phyloP scores from a whole-genome alignment of 306 rosid genomes.

The Echinosophora koreensis region DNA sequence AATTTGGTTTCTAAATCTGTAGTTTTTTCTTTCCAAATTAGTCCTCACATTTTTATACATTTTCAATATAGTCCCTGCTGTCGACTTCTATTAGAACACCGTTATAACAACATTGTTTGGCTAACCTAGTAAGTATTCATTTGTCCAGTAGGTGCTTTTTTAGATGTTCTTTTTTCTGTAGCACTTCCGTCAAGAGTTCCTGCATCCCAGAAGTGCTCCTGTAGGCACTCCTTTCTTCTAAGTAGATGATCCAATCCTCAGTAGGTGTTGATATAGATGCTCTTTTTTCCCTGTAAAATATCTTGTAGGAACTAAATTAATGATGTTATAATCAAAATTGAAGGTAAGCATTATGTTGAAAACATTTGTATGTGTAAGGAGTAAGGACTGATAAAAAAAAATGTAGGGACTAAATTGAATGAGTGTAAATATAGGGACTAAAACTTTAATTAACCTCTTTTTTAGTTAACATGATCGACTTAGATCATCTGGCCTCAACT shows the following conservation, averaged over 20 bases:
- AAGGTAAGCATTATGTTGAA: not conserved
- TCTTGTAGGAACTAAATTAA: not conserved
- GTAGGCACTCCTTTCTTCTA: not conserved
- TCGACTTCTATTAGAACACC: not conserved
- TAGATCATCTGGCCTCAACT: slow-evolving; percentile 19
- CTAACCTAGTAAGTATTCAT: no score
- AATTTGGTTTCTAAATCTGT: not conserved
- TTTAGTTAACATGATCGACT: slow-evolving; percentile 21
- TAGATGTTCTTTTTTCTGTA: not conserved
- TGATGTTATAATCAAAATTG: not conserved
- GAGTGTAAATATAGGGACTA: not conserved
- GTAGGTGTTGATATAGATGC: not conserved
- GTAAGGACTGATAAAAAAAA: not conserved
- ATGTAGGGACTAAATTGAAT: not conserved
- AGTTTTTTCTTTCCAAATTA: not conserved
- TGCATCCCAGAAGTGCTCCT: not conserved
- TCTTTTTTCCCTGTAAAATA: not conserved
- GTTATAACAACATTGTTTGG: no score
- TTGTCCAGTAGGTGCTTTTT: no score
- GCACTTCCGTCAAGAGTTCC: not conserved
- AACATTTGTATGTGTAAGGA: not conserved
- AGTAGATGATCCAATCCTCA: not conserved
- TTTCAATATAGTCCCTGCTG: not conserved
- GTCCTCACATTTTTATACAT: not conserved
- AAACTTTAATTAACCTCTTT: not conserved